Percentiles rank a stretch among this genome's conserved stretches.
Conservation (phyloP, 2,329 filamentous ascomycete species). For the Colletotrichum sp. region DNA sequence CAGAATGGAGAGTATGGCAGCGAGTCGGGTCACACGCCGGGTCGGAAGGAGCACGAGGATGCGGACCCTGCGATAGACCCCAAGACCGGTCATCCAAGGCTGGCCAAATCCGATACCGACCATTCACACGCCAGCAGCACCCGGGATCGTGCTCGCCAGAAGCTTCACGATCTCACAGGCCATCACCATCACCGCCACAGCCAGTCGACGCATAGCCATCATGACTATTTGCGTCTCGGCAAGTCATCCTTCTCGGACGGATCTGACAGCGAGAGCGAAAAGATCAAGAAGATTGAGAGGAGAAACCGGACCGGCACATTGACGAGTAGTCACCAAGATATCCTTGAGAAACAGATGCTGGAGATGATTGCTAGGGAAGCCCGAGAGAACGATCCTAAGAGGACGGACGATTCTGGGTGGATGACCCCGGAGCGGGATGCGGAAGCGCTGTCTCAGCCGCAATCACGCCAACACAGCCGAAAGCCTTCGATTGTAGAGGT, state of each 20-base stretch:
- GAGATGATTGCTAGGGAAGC: slow-evolving; percentile 64
- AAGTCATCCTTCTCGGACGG: slow-evolving; percentile 63
- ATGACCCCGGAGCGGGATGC: slow-evolving; percentile 21
- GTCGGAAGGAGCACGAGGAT: not conserved
- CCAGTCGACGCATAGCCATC: slow-evolving; percentile 53
- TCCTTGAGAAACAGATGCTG: slow-evolving; percentile 67
- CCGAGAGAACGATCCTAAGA: slow-evolving; percentile 40
- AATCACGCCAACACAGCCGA: slow-evolving; percentile 37
- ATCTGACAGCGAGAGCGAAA: slow-evolving; percentile 62
- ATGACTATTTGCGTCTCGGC: slow-evolving; percentile 58
- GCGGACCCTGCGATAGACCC: not conserved
- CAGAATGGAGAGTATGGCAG: slow-evolving; percentile 26
- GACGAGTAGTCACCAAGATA: slow-evolving; percentile 54
- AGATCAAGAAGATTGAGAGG: slow-evolving; percentile 33
- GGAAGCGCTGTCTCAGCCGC: slow-evolving; percentile 26
- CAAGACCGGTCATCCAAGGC: slow-evolving; percentile 24
- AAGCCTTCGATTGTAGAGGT: slow-evolving; percentile 42
- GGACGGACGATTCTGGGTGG: not conserved
- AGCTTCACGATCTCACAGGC: slow-evolving; percentile 62
- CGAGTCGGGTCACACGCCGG: not conserved
- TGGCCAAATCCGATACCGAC: slow-evolving; percentile 41
- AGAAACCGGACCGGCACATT: slow-evolving; percentile 51
- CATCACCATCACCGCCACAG: slow-evolving; percentile 47
- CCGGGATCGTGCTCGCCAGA: slow-evolving; percentile 65
- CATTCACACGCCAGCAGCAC: slow-evolving; percentile 56